These are phyloP conservation scores for Colletotrichum aenigma DNA, from an alignment of 2,329 filamentous ascomycete species.

Conservation along the genomic window DNA sequence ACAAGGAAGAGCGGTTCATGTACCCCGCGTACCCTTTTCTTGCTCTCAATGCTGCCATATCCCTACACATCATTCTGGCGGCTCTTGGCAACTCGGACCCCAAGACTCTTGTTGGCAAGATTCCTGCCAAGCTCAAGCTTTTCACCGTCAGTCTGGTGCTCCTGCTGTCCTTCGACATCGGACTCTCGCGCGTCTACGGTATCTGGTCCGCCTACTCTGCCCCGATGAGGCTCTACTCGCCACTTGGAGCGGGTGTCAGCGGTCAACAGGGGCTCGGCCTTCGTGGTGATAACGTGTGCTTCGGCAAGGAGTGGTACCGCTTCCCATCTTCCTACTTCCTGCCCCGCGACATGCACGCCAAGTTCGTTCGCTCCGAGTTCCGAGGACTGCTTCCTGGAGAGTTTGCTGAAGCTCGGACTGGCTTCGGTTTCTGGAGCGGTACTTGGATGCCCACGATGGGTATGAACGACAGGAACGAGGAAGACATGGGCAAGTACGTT, in stretches of 20 bases:
- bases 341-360: conserved; percentile 80
- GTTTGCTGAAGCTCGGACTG: conserved; percentile 75
- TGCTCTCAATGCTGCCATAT: conserved; percentile 84
- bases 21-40: conserved; percentile 94
- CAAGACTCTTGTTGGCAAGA: conserved; percentile 68
- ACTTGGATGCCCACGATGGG: conserved; percentile 82
- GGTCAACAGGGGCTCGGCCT: conserved; percentile 54
- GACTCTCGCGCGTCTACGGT: conserved; percentile 75
- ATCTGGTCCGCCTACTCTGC: conserved; percentile 84
- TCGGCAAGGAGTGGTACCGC: conserved; percentile 98
- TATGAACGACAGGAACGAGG: conserved; percentile 90
- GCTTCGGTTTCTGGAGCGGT: conserved; percentile 78
- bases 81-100: conserved; percentile 75
- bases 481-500: conserved; percentile 87
- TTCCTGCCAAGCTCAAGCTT: conserved; percentile 79
- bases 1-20: conserved; percentile 99
- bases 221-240: conserved; percentile 73
- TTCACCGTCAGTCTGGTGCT: conserved; percentile 63
- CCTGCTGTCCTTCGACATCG: conserved; percentile 67
- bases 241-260: conserved; percentile 60
- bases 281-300: conserved; percentile 75
- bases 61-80: conserved; percentile 79
- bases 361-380: conserved; percentile 92
- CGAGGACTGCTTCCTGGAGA: conserved; percentile 87
- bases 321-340: conserved; percentile 94